phyloP scores from a whole-genome alignment of 352 stramenopile genomes.

The Phytophthora agathidicida region DNA sequence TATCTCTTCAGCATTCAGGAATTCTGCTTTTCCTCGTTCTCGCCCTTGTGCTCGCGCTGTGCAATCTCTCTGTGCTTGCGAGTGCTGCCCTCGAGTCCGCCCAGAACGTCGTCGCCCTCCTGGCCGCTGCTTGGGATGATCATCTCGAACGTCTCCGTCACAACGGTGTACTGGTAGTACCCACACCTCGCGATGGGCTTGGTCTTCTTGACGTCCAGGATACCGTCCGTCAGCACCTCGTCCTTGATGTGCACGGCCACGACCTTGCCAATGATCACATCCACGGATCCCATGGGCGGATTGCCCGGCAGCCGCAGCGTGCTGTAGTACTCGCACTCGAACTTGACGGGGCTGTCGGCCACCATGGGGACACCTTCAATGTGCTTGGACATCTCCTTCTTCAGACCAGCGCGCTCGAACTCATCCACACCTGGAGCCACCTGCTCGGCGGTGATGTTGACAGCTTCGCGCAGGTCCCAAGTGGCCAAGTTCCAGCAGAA shows the following conservation, averaged over 20 bases:
- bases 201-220: slow-evolving; percentile 43
- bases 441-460: slow-evolving; percentile 38
- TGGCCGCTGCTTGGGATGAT: slow-evolving; percentile 35
- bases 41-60: slow-evolving; percentile 17
- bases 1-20: slow-evolving; percentile 1
- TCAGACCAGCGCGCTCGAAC: slow-evolving; percentile 34
- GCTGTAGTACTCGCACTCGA: slow-evolving; percentile 44
- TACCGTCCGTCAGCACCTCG: slow-evolving; percentile 37
- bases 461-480: slow-evolving; percentile 31
- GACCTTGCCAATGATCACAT: slow-evolving; percentile 44
- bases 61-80: slow-evolving; percentile 32
- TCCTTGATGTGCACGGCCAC: slow-evolving; percentile 41
- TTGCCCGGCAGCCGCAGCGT: slow-evolving; percentile 38
- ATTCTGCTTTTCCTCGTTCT: slow-evolving; percentile 13
- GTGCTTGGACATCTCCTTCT: slow-evolving; percentile 32
- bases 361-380: slow-evolving; percentile 38
- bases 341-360: slow-evolving; percentile 38
- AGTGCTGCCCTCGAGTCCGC: slow-evolving; percentile 33
- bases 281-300: slow-evolving; percentile 38
- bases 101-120: slow-evolving; percentile 27
- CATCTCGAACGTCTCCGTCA: slow-evolving; percentile 43
- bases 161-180: slow-evolving; percentile 42
- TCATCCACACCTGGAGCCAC: slow-evolving; percentile 32
- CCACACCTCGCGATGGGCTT: slow-evolving; percentile 38
- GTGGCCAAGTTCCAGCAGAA: slow-evolving; percentile 39